Evolutionary conservation across 2,329 filamentous ascomycete species (phyloP), one percentile per base, ranked within the genome.

Genomic region (Biscogniauxia marginata): DNA sequence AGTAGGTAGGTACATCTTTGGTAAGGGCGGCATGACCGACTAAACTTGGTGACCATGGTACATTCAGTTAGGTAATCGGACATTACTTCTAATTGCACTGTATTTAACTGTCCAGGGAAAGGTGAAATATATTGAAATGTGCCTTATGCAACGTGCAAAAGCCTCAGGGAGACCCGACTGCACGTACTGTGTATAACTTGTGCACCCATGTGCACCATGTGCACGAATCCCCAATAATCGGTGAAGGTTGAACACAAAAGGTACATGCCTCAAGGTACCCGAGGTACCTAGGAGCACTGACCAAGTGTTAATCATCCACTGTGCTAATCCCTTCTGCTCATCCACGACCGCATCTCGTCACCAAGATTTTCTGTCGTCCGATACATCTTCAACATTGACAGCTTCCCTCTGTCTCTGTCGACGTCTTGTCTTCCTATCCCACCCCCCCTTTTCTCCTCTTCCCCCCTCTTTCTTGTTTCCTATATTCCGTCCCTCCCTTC

Each of bases 391-490:
- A 54, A 51, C 59, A 54, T 52, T 55, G 53, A 54, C 57, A 52
- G 45, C 52, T 52, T 39, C 30, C 30, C 30, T 39, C 30, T 39
- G 30, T 39, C 30, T 39, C 9, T 39, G 30, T 39, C 13, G 30
- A 39, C 13, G 9, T 39, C n/a, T n/a, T 39, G 6, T 39, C 30
- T 39, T 39, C 49, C 53, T 56, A 53, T 50, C 39, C 48, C 43
- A 43, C 47, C 43, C 53, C 50, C 34, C 54, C 46, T 48, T 56
- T 53, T 54, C 56, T 48, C 52, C 57, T 55, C 56, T 49, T 58
- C 50, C 51, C 59, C 53, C 53, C 49, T 53, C 52, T 57, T 53
- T 55, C 56, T 56, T 53, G 54, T 61, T 62, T 59, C 58, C 59
- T 58, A 49, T 30, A 22, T 54, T 50, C 51, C 54, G 50, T 55